Percentiles rank a stretch among this genome's conserved stretches.
phyloP scores from a whole-genome alignment of 78 protist species.

The Dictyostelium capitatum region DNA sequence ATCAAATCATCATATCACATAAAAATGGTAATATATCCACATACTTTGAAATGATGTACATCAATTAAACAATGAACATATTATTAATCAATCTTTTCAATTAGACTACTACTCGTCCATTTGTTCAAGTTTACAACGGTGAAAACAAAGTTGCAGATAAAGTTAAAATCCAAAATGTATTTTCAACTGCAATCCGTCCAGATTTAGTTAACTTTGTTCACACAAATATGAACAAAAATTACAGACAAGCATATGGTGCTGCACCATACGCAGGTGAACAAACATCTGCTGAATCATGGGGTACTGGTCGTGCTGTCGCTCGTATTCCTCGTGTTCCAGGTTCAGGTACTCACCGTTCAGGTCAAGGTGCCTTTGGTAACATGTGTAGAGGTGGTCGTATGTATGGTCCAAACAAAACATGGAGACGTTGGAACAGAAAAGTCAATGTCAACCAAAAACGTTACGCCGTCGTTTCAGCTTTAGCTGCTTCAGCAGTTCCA shows the following conservation, averaged over 20 bases:
- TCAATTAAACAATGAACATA: background rate
- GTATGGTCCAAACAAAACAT: slow-evolving; percentile 99
- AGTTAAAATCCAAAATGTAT: slow-evolving; percentile 94
- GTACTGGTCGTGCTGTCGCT: slow-evolving; percentile 99
- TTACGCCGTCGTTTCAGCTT: slow-evolving; percentile 98
- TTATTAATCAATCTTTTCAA: background rate
- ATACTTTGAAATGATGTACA: background rate
- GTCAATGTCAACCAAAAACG: slow-evolving; percentile 97
- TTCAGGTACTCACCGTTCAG: slow-evolving; percentile 99
- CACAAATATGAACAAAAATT: slow-evolving; percentile 97
- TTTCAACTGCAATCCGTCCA: slow-evolving; percentile 96
- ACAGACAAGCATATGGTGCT: slow-evolving; percentile 96
- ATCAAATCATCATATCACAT: slow-evolving; percentile 5
- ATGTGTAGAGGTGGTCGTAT: slow-evolving; percentile 99
- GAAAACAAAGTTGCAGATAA: slow-evolving; percentile 52
- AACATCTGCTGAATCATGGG: slow-evolving; percentile 99
- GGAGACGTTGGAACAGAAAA: slow-evolving; percentile 98
- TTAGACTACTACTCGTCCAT: slow-evolving; percentile 33
- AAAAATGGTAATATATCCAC: background rate
- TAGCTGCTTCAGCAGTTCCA: slow-evolving; percentile 99
- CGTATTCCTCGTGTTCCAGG: slow-evolving; percentile 99
- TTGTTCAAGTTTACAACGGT: slow-evolving; percentile 73
- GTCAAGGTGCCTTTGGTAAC: slow-evolving; percentile 99
- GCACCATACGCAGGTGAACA: slow-evolving; percentile 96
- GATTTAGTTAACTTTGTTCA: slow-evolving; percentile 96